Evolutionary conservation across 305 asterid species (phyloP).

Genomic region (Fraxinus greggii): DNA sequence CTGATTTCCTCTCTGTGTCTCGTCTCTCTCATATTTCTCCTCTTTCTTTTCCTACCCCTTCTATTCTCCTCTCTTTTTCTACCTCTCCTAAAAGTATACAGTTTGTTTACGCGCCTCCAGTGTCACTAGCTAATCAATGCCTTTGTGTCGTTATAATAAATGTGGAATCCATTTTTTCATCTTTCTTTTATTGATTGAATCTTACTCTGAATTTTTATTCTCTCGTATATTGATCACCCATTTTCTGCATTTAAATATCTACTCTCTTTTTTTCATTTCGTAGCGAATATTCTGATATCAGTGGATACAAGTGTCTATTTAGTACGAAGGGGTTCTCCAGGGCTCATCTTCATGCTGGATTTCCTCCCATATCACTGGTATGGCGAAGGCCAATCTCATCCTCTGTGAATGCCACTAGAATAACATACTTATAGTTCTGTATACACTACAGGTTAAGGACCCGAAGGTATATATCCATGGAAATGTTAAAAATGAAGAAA

Average conservation of each 20-base stretch:
- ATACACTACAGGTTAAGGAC: slow-evolving; percentile 49
- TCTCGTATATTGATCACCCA: background rate
- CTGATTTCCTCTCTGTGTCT: background rate
- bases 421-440: slow-evolving; percentile 5
- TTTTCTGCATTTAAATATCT: background rate
- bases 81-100: background rate
- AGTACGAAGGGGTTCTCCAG: slow-evolving; percentile 64
- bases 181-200: background rate
- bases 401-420: background rate
- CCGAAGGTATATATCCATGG: slow-evolving; percentile 77
- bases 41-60: background rate
- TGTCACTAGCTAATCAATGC: background rate
- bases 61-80: background rate
- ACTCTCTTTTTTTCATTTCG: slow-evolving; percentile 17
- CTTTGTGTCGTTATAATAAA: background rate
- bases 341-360: slow-evolving; percentile 45
- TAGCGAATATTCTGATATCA: slow-evolving; percentile 68
- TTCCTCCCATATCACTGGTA: slow-evolving; percentile 79
- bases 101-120: background rate
- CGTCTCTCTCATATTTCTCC: background rate
- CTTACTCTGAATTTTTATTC: background rate
- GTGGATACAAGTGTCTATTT: slow-evolving; percentile 73
- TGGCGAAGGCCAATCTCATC: slow-evolving; percentile 9
- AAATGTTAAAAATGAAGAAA: slow-evolving; percentile 40
- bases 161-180: background rate